phyloP scores from a whole-genome alignment of 2,329 filamentous ascomycete genomes.

The Aureobasidium sp. region DNA sequence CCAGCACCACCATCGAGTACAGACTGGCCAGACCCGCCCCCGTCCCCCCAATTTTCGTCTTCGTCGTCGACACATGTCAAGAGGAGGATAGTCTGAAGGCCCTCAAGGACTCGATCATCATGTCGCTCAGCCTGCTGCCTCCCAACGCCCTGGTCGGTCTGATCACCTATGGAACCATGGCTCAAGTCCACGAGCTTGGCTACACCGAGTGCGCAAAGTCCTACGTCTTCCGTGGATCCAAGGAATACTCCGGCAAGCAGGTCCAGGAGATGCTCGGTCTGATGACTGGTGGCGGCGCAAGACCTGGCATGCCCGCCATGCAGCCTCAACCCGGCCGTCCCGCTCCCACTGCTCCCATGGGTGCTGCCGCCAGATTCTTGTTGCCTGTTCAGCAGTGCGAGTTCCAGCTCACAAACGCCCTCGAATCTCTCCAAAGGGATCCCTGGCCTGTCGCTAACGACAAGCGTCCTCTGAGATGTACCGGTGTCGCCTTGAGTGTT shows the following conservation, averaged over 20 bases:
- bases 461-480: conserved; percentile 81
- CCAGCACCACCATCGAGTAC: conserved; percentile 86
- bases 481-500: conserved; percentile 91
- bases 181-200: conserved; percentile 94
- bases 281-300: conserved; percentile 45
- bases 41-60: conserved; percentile 78
- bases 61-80: conserved; percentile 82
- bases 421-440: conserved; percentile 92
- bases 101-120: conserved; percentile 79
- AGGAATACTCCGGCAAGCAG: conserved; percentile 96
- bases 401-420: conserved; percentile 90
- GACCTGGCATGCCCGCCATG: conserved; percentile 58
- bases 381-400: conserved; percentile 92
- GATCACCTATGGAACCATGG: conserved; percentile 89
- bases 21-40: conserved; percentile 71
- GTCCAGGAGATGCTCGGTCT: conserved; percentile 99
- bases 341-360: conserved; percentile 55
- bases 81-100: conserved; percentile 78
- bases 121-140: conserved; percentile 74
- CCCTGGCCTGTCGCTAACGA: conserved; percentile 97
- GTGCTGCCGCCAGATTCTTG: conserved; percentile 80
- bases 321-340: conserved; percentile 63
- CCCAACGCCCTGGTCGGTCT: conserved; percentile 74
- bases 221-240: conserved; percentile 95
- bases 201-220: conserved; percentile 98